Conservation (phyloP, 192 early-diverging fungal genomes). For the Martensiomyces pterosporus region DNA sequence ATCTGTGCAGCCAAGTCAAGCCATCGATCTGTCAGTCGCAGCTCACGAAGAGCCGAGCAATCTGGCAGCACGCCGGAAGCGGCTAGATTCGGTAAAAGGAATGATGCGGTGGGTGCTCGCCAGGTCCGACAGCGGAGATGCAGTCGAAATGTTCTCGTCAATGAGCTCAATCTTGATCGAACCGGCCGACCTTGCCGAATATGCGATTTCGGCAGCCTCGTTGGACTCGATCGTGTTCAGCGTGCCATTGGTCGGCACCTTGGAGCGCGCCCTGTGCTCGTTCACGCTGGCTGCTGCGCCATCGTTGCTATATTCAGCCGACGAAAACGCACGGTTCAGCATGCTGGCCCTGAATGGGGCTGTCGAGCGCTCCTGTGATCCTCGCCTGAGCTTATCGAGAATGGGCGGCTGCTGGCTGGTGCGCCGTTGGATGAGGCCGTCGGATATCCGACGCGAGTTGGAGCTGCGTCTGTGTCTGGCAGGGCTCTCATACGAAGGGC, state of each 20-base stretch:
- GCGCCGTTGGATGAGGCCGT: too few species aligned
- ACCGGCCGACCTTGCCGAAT: constrained; percentile 22
- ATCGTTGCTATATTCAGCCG: too few species aligned
- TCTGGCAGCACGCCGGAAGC: constrained; percentile 42
- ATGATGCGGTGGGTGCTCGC: constrained; percentile 6
- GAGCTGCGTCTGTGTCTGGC: too few species aligned
- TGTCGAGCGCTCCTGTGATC: constrained; percentile 27
- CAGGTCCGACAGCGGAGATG: not conserved
- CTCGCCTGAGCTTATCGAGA: not conserved
- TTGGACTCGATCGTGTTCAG: constrained; percentile 12
- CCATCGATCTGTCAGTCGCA: too few species aligned
- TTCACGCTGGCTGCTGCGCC: too few species aligned
- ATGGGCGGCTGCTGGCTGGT: not conserved
- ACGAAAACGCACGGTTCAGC: constrained; percentile 16
- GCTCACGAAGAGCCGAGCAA: constrained; percentile 24
- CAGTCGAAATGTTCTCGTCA: constrained; percentile 15
- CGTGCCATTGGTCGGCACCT: not conserved
- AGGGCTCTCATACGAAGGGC: too few species aligned
- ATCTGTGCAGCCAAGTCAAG: too few species aligned
- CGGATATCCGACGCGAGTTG: too few species aligned
- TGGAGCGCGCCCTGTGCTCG: too few species aligned
- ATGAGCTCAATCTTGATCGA: constrained; percentile 36
- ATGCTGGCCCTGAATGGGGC: constrained; percentile 25
- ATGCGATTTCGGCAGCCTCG: constrained; percentile 25
- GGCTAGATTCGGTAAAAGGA: constrained; percentile 10